phyloP scores from a whole-genome alignment of 1,284 basidiomycete species.

The Heterobasidion occidentale region DNA sequence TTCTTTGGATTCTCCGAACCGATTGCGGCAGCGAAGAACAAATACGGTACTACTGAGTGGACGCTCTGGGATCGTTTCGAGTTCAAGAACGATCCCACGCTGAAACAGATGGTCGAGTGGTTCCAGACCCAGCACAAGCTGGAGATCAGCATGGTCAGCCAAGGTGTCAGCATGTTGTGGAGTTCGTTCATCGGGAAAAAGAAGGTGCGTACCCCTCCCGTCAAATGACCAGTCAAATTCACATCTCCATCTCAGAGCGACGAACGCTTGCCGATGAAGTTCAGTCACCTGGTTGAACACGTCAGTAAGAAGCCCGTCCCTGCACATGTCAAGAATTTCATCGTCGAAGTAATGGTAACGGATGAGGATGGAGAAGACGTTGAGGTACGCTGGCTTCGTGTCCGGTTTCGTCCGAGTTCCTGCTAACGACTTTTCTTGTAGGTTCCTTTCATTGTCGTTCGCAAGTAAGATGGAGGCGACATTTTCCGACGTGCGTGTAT shows the following conservation, averaged over 20 bases:
- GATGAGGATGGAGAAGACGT: constrained; percentile 89
- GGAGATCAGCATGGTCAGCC: constrained; percentile 92
- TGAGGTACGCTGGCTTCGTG: constrained; percentile 40
- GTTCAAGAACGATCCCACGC: constrained; percentile 84
- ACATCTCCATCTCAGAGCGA: constrained; percentile 49
- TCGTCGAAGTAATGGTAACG: constrained; percentile 92
- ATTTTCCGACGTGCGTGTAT: not conserved
- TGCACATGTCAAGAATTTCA: constrained; percentile 71
- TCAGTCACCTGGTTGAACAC: constrained; percentile 86
- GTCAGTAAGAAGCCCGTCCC: constrained; percentile 92
- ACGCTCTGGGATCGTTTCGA: constrained; percentile 98
- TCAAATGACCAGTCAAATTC: not conserved
- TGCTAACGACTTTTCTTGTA: constrained; percentile 16
- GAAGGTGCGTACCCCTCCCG: constrained; percentile 53
- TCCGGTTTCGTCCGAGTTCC: not conserved
- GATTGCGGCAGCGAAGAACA: constrained; percentile 85
- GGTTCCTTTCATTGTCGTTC: constrained; percentile 65
- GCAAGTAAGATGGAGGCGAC: constrained; percentile 8
- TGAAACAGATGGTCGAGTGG: constrained; percentile 81
- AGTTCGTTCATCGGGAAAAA: constrained; percentile 87
- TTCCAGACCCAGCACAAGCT: constrained; percentile 85
- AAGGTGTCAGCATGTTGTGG: constrained; percentile 98
- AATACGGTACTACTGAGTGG: constrained; percentile 88
- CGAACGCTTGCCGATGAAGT: constrained; percentile 83
- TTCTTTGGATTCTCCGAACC: constrained; percentile 99